Evolutionary conservation across 129 eudicot genomes (phyloP), one percentile per base, ranked within the genome.

Genomic region (Rutidosis leptorrhynchoides): DNA sequence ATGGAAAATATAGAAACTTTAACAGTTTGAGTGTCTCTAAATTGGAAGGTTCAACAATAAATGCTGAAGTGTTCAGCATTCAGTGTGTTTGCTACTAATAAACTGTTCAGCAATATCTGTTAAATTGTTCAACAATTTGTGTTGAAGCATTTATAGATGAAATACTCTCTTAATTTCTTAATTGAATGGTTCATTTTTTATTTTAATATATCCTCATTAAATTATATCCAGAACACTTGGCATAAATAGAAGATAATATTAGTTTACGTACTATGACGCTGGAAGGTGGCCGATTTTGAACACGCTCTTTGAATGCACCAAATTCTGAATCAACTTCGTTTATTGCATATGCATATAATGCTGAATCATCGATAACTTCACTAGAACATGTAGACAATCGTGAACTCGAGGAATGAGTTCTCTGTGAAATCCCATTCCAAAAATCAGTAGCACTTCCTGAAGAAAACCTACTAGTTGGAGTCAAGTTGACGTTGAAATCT

Each of bases 361-460:
- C 62, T 57, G 40, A 63, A 45, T 76, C 84, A 48, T 72, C 81
- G 17, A 64, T 72, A 43, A 69, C 64, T 28, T 85, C 94, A 58
- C 75, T 81, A 27, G 90, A 89, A 74, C 69, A 33, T 19, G 84
- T 56, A 32, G 96, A 89, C 45, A 77, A 48, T 67, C 66, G 73
- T 65, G 96, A 89, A 63, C 73, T 17, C 55, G 75, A 61, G 29
- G 46, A 87, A 58, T 83, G 77, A 65, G 74, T 81, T 69, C 70
- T 83, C 65, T 76, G 48, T 28, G 84, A 72, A 23, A 66, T 58
- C 55, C 67, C 71, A 43, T 70, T 82, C 77, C 81, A 66, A 4
- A 56, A 69, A 59, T 81, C 79, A 12, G 25, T 49, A 24, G 54
- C 62, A 25, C 79, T 57, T 49, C 58, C 80, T 29, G 48, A 55